phyloP scores from a whole-genome alignment of 2,329 filamentous ascomycete species.

The Scedosporium dehoogii region DNA sequence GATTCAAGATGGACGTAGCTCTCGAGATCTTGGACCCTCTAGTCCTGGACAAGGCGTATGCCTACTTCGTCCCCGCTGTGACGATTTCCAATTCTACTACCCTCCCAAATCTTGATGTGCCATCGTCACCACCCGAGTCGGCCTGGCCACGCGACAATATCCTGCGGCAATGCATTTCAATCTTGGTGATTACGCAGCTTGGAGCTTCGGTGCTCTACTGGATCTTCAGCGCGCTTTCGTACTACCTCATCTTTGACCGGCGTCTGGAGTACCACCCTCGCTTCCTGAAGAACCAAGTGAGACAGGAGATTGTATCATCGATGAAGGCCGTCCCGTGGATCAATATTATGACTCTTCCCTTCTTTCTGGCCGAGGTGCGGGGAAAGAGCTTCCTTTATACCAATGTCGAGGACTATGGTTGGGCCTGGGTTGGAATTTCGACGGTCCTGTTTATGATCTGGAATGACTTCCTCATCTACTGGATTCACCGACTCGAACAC shows the following conservation, averaged over 20 bases:
- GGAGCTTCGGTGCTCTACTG: slow-evolving; percentile 45
- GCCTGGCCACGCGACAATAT: slow-evolving; percentile 30
- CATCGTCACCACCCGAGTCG: slow-evolving; percentile 14
- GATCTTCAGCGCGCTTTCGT: slow-evolving; percentile 58
- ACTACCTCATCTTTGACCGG: slow-evolving; percentile 52
- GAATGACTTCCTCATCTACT: slow-evolving; percentile 36
- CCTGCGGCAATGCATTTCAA: slow-evolving; percentile 26
- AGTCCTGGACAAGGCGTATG: slow-evolving; percentile 29
- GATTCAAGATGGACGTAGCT: slow-evolving; percentile 24
- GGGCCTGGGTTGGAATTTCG: slow-evolving; percentile 27
- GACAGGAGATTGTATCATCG: slow-evolving; percentile 32
- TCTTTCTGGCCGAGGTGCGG: slow-evolving; percentile 36
- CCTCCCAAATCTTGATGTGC: not conserved
- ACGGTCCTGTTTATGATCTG: slow-evolving; percentile 32
- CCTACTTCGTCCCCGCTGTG: slow-evolving; percentile 23
- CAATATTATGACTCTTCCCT: slow-evolving; percentile 32
- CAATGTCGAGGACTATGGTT: slow-evolving; percentile 26
- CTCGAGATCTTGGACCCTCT: slow-evolving; percentile 31
- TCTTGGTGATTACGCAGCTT: slow-evolving; percentile 27
- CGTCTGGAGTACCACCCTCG: slow-evolving; percentile 35
- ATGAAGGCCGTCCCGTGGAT: slow-evolving; percentile 32
- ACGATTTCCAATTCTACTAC: slow-evolving; percentile 4
- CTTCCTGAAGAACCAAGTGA: slow-evolving; percentile 36
- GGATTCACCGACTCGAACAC: slow-evolving; percentile 36
- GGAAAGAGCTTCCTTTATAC: slow-evolving; percentile 33